Percentiles rank a stretch among this genome's conserved stretches.
Evolutionary conservation across 345 rosid species (phyloP).

Genomic region (Camelina laxa): DNA sequence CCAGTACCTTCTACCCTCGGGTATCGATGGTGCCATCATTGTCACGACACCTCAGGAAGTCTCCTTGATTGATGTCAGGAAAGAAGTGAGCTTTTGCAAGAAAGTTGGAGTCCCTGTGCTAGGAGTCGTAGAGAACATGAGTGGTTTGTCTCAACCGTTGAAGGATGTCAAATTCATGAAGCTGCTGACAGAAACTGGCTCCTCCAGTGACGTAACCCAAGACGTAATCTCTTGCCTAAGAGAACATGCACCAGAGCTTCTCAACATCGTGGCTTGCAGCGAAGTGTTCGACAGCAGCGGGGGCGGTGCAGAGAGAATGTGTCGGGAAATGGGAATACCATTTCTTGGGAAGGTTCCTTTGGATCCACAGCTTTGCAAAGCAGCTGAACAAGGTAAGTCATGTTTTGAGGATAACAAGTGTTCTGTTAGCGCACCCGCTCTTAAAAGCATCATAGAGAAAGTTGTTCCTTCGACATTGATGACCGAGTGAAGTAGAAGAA

Average conservation of each 20-base stretch:
- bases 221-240: constrained; percentile 54
- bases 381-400: constrained; percentile 89
- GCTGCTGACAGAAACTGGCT: constrained; percentile 51
- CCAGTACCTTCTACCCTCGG: constrained; percentile 81
- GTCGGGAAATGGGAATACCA: constrained; percentile 78
- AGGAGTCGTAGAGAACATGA: constrained; percentile 99
- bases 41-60: constrained; percentile 96
- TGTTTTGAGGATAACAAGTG: constrained; percentile 79
- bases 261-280: constrained; percentile 56
- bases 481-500: constrained; percentile 31
- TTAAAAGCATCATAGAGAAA: constrained; percentile 67
- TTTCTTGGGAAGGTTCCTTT: constrained; percentile 91
- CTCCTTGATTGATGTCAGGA: constrained; percentile 89
- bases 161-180: constrained; percentile 67
- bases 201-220: constrained; percentile 65
- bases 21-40: constrained; percentile 91
- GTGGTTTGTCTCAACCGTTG: constrained; percentile 80
- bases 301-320: constrained; percentile 88
- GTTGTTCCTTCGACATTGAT: constrained; percentile 43
- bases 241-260: constrained; percentile 79
- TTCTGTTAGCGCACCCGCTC: constrained; percentile 63
- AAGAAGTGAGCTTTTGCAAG: constrained; percentile 94
- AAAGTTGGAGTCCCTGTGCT: constrained; percentile 84
- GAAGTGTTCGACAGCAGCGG: constrained; percentile 89
- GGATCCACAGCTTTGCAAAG: constrained; percentile 86